Base-by-base conservation (phyloP, 371 early-diverging fungal genomes). In the Ordospora colligata region DNA sequence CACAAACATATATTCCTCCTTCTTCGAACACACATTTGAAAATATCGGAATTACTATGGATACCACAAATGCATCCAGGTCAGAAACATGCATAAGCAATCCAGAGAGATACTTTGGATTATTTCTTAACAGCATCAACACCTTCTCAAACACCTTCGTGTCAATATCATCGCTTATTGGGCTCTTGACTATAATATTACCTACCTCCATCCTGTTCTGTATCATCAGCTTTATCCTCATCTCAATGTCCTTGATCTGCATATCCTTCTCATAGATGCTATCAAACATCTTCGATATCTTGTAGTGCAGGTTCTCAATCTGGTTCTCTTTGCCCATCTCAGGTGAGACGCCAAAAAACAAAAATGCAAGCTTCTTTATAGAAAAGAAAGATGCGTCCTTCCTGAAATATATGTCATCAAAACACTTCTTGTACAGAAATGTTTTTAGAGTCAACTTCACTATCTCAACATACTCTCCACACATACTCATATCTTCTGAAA, bases 1-100 rank as follows among this genome's bases (percentile, higher is more conserved):
- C 58, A 95, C 88, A 74, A 96, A 84, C 64, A 96, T 80, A 76
- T 92, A 98, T 85, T 98, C 99, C 78, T 97, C 97, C 21, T 95
- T 88, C 9, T 88, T 87, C 82, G 93, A 92, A 76, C 94, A 93
- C 0, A 92, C 95, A 85, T 91, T 93, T 1, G 94, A 93, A 84
- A 91, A 98, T 46, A 98, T 80, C n/a, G 93, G 89, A 52, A 96
- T 81, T 2, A 94, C 90, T 0, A 91, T 89, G 7, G 90, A 87
- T 78, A 93, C 93, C 21, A 94, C 88, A 65, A 93, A 88, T 82
- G 89, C 89, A 72, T 88, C 90, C 54, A 85, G 84, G 52, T 87
- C 87, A 78, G 87, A 78, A 81, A 87, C 85, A 79, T 83, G 83
- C 52, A 78, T 87, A 4, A 99, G 86, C 58, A 96, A 81, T 17